phyloP scores from a whole-genome alignment of 306 rosid species.

The Mucuna pruriens region DNA sequence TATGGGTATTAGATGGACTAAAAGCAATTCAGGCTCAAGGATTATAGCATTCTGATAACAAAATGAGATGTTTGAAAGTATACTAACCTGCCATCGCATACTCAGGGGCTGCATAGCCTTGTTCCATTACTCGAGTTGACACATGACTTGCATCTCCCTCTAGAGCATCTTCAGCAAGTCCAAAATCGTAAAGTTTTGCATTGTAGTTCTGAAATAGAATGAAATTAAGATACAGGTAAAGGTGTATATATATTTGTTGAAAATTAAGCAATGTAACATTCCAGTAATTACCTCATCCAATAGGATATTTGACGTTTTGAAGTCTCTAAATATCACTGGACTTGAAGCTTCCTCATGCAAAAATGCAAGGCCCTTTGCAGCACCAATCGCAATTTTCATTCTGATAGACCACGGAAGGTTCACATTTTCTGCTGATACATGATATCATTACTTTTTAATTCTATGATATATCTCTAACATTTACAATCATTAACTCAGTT shows the following conservation, averaged over 20 bases:
- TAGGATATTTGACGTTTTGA: constrained; percentile 67
- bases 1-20: background rate
- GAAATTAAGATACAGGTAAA: background rate
- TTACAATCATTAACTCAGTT: background rate
- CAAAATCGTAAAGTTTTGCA: constrained; percentile 77
- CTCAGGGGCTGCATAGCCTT: constrained; percentile 75
- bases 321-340: constrained; percentile 66
- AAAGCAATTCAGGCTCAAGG: background rate
- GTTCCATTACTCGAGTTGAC: constrained; percentile 65
- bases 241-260: background rate
- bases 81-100: constrained; percentile 70
- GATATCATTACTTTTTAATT: background rate
- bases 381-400: constrained; percentile 63
- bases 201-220: constrained; percentile 56
- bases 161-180: constrained; percentile 71
- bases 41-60: background rate
- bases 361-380: constrained; percentile 76
- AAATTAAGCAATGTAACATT: background rate
- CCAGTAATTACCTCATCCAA: constrained; percentile 55
- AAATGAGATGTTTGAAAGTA: background rate
- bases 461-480: background rate
- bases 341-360: constrained; percentile 65
- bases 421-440: constrained; percentile 29
- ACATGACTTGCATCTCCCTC: constrained; percentile 63
- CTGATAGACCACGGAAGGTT: constrained; percentile 65